phyloP scores from a whole-genome alignment of 2,329 filamentous ascomycete species.

The Pyrenophora teres region DNA sequence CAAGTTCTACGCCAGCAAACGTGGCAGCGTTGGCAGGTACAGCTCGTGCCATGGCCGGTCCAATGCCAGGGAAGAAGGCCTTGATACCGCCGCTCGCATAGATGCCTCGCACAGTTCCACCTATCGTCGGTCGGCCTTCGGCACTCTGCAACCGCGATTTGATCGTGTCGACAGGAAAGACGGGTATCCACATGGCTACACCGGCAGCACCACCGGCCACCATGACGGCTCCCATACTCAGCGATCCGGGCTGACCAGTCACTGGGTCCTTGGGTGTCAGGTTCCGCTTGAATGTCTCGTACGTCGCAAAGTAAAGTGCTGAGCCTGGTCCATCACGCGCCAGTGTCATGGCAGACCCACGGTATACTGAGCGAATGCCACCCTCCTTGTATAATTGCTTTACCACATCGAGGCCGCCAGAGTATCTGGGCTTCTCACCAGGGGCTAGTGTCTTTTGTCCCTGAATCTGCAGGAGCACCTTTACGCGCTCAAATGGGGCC shows the following conservation, averaged over 20 bases:
- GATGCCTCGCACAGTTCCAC: conserved; percentile 78
- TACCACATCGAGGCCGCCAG: conserved; percentile 85
- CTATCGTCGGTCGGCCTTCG: conserved; percentile 80
- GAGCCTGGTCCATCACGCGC: conserved; percentile 91
- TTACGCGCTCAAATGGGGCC: conserved; percentile 98
- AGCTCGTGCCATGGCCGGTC: conserved; percentile 86
- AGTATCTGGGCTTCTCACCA: conserved; percentile 91
- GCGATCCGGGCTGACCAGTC: conserved; percentile 72
- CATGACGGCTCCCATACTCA: conserved; percentile 82
- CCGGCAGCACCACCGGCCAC: conserved; percentile 87
- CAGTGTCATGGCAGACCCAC: conserved; percentile 86
- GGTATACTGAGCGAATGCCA: conserved; percentile 88
- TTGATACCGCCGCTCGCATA: conserved; percentile 81
- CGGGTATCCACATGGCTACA: conserved; percentile 98
- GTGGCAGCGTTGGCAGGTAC: conserved; percentile 97
- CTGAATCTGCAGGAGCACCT: conserved; percentile 97
- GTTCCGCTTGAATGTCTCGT: conserved; percentile 89
- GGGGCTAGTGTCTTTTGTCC: conserved; percentile 83
- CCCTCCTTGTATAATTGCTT: conserved; percentile 91
- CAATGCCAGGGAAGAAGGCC: conserved; percentile 97
- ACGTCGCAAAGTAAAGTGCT: conserved; percentile 95
- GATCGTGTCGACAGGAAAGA: conserved; percentile 96
- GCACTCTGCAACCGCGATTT: conserved; percentile 93
- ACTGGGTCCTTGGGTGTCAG: conserved; percentile 80
- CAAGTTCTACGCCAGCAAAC: conserved; percentile 83